Evolutionary conservation across 2,329 filamentous ascomycete genomes (phyloP).

Genomic region (Pestalotiopsis fici): DNA sequence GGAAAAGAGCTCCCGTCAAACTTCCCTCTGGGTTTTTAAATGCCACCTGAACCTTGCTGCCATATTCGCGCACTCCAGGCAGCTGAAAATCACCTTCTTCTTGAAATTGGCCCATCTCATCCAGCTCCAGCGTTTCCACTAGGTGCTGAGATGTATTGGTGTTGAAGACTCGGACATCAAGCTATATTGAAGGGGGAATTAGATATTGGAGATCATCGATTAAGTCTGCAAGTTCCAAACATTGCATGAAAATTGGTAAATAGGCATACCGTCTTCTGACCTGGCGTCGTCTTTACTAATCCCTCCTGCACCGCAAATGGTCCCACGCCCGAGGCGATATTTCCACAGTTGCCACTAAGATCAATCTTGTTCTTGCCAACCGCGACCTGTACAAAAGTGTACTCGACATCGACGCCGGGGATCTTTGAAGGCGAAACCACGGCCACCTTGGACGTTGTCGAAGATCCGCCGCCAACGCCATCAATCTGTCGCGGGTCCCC

Average conservation of each 20-base stretch:
- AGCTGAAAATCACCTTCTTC: conserved; percentile 37
- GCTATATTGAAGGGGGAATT: conserved; percentile 11
- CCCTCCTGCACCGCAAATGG: conserved; percentile 59
- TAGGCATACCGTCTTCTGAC: neutral
- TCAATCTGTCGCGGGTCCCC: neutral
- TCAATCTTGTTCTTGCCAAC: conserved; percentile 54
- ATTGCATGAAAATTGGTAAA: conserved; percentile 1
- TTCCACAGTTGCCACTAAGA: conserved; percentile 61
- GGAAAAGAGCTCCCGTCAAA: conserved; percentile 38
- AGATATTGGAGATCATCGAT: neutral
- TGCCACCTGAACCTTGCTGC: conserved; percentile 34
- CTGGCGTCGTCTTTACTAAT: conserved; percentile 33
- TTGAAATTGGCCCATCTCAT: conserved; percentile 17
- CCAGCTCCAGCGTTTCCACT: conserved; percentile 35
- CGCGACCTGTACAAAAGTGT: conserved; percentile 49
- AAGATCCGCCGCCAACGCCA: conserved; percentile 9
- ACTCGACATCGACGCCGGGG: conserved; percentile 27
- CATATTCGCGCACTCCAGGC: conserved; percentile 38
- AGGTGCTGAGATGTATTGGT: conserved; percentile 28
- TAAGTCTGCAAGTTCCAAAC: too few species aligned
- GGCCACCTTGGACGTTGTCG: conserved; percentile 63
- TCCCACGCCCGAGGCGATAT: conserved; percentile 58
- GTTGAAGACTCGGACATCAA: conserved; percentile 28
- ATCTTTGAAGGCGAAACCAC: conserved; percentile 56
- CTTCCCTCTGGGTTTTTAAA: conserved; percentile 42